phyloP scores from a whole-genome alignment of 2,329 filamentous ascomycete species.

The Chaetomium globosum region DNA sequence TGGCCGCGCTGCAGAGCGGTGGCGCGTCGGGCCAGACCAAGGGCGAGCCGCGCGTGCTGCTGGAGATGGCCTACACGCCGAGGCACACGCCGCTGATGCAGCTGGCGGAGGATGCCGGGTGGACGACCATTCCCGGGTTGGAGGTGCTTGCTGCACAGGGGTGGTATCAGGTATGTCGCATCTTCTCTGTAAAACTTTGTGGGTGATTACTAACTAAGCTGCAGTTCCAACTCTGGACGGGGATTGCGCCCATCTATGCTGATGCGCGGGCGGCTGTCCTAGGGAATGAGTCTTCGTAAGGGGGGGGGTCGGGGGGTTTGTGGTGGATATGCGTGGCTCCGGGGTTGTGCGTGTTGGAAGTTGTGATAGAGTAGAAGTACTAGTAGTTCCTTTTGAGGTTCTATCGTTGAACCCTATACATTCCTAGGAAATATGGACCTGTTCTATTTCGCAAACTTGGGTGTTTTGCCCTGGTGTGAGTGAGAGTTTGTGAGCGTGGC shows the following conservation, averaged over 20 bases:
- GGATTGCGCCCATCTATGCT: constrained; percentile 71
- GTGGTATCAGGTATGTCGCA: constrained; percentile 72
- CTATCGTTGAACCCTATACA: background rate
- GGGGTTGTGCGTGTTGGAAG: background rate
- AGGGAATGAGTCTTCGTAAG: constrained; percentile 39
- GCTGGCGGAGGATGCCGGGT: constrained; percentile 74
- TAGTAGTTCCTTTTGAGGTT: background rate
- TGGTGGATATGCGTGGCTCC: background rate
- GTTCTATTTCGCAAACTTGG: background rate
- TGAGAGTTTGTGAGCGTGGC: background rate
- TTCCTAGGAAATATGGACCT: background rate
- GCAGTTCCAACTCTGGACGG: constrained; percentile 82
- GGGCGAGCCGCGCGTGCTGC: constrained; percentile 59
- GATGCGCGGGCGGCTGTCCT: constrained; percentile 67
- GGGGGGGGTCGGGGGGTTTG: background rate
- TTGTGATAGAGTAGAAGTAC: background rate
- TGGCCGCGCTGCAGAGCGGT: constrained; percentile 50
- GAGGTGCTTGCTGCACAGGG: constrained; percentile 89
- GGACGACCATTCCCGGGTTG: constrained; percentile 81
- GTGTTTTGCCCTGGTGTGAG: background rate
- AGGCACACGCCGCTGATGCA: constrained; percentile 80
- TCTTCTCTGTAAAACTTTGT: background rate
- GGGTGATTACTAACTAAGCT: constrained; percentile 12
- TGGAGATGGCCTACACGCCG: constrained; percentile 98
- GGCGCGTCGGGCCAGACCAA: constrained; percentile 37